Base-by-base conservation (phyloP, 108 stramenopile genomes). In the Cylindrotheca fusiformis region DNA sequence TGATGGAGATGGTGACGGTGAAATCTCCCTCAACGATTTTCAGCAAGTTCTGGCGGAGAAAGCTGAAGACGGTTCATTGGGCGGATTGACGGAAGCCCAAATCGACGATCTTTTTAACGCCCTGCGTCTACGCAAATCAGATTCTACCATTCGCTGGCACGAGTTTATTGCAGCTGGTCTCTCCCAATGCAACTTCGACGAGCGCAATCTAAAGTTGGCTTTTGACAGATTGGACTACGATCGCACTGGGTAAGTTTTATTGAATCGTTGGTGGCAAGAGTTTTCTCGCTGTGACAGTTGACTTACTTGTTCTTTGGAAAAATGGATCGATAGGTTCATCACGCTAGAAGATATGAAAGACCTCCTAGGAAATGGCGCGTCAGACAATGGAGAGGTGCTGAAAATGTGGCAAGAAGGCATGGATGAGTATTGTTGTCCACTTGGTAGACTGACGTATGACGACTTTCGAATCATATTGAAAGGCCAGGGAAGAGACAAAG, bases 91-190 rank as follows among this genome's bases (percentile, higher is more conserved):
- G 2, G 88, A 90, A 67, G 75, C 80, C 31, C 86, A 93, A 52
- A 79, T 90, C 19, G 83, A 83, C 48, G 72, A 74, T 55, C 75
- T 93, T 48, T 93, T 93, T 60, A 69, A 93, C 54, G 77, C 86
- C 0, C 69, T 93, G 68, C 63, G 77, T 12, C 64, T 86, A 0
- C 55, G 75, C 24, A 82, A 83, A 52, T 71, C 56, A 23, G 80
- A 85, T 58, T 62, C 76, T 32, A 86, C 78, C 19, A 88, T 93
- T 74, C 82, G 81, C 21, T 93, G 86, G 84, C 92, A 90, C 59
- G 87, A 93, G 49, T 93, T 93, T 52, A 86, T 93, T 28, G 85
- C 92, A 4, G 88, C 87, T 54, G 86, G 86, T n/a, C 71, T 93
- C 12, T 84, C 82, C 20, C 86, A 88, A 65, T 84, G 84, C 46